phyloP scores from a whole-genome alignment of 441 rosid species.

The Adansonia madagascariensis region DNA sequence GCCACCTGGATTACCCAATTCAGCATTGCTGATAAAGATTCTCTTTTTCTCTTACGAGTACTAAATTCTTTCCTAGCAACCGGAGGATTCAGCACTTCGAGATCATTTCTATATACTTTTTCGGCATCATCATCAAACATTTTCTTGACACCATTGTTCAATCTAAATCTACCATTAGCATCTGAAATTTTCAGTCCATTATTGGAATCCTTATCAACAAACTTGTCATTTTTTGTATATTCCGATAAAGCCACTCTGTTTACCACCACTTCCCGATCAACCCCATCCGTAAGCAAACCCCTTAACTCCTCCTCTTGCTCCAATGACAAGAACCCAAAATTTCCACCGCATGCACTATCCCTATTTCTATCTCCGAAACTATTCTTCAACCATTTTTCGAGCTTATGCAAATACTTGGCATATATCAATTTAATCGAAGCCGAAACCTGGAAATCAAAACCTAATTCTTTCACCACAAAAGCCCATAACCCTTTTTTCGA shows the following conservation, averaged over 20 bases:
- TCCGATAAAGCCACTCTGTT: conserved; percentile 30
- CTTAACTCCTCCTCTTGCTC: conserved; percentile 47
- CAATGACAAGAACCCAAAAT: conserved; percentile 34
- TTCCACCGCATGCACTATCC: conserved; percentile 26
- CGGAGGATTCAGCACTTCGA: conserved; percentile 6
- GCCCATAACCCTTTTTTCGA: conserved; percentile 48
- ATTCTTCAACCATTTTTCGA: conserved; percentile 47
- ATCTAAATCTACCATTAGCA: conserved; percentile 29
- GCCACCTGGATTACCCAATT: conserved; percentile 53
- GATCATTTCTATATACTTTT: conserved; percentile 30
- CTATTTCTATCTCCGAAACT: neutral
- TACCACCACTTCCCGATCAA: conserved; percentile 22
- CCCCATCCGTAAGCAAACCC: conserved; percentile 39
- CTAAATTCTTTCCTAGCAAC: conserved; percentile 27
- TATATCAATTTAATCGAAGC: conserved; percentile 49
- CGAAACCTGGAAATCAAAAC: conserved; percentile 36
- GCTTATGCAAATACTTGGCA: conserved; percentile 42
- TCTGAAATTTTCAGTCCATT: conserved; percentile 25
- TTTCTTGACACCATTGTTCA: conserved; percentile 17
- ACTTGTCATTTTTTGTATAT: conserved; percentile 21
- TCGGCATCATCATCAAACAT: conserved; percentile 37
- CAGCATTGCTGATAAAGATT: conserved; percentile 45
- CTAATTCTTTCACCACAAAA: conserved; percentile 44
- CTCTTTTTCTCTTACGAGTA: conserved; percentile 40
- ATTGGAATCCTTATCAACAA: conserved; percentile 19